phyloP scores from a whole-genome alignment of 805 yeast genomes.

The Millerago galiae region DNA sequence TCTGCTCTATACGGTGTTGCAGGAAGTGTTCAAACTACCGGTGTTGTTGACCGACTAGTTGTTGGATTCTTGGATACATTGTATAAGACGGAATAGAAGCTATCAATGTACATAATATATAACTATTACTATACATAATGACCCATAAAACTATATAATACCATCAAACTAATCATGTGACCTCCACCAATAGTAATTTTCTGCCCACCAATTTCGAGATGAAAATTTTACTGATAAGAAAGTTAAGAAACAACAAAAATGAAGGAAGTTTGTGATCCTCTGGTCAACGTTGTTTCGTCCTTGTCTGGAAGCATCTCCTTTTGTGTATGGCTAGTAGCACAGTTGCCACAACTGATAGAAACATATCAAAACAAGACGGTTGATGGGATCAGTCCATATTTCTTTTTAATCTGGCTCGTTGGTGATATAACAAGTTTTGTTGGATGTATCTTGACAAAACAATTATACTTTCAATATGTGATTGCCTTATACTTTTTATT shows the following conservation, averaged over 20 bases:
- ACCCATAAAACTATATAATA: no score
- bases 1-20: slow-evolving; percentile 95
- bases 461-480: slow-evolving; percentile 72
- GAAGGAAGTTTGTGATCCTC: slow-evolving; percentile 11
- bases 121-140: no score
- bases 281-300: slow-evolving; percentile 23
- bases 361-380: slow-evolving; percentile 52
- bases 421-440: slow-evolving; percentile 44
- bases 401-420: slow-evolving; percentile 39
- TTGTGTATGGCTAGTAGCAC: slow-evolving; percentile 39
- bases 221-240: no score
- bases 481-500: slow-evolving; percentile 67
- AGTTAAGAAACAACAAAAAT: background rate
- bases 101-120: no score
- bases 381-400: slow-evolving; percentile 49
- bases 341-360: slow-evolving; percentile 53
- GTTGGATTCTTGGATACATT: slow-evolving; percentile 77
- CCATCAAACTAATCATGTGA: no score
- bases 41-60: slow-evolving; percentile 75
- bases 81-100: slow-evolving; percentile 50
- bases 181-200: no score
- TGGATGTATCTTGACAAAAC: slow-evolving; percentile 74
- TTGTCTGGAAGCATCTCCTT: slow-evolving; percentile 39
- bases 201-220: background rate
- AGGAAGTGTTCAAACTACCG: slow-evolving; percentile 77